phyloP scores from a whole-genome alignment of 805 yeast genomes.

The Candida pseudoglaebosa region DNA sequence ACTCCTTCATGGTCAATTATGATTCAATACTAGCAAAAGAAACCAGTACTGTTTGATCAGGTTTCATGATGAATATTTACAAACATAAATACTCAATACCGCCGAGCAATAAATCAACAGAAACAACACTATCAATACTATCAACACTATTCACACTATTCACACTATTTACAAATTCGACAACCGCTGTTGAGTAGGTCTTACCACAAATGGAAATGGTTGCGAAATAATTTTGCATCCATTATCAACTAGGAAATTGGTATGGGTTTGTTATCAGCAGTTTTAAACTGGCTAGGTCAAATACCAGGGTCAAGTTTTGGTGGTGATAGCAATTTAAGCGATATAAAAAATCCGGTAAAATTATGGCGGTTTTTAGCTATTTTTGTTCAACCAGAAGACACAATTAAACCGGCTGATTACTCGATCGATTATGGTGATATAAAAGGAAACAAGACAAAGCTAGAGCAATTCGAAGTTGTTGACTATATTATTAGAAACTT shows the following conservation, averaged over 20 bases:
- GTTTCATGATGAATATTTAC: too few relatives aligned
- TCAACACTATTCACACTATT: too few relatives aligned
- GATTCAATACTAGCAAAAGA: too few relatives aligned
- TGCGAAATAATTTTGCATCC: slow-evolving; percentile 2
- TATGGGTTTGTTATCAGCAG: slow-evolving; percentile 13
- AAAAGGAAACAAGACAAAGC: slow-evolving; percentile 2
- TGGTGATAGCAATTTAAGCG: slow-evolving; percentile 7
- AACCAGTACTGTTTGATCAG: too few relatives aligned
- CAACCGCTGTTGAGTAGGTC: not conserved
- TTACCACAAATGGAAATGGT: not conserved
- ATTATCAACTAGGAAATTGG: not conserved
- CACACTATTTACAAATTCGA: too few relatives aligned
- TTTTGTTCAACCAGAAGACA: slow-evolving; percentile 16
- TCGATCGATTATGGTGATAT: slow-evolving; percentile 4
- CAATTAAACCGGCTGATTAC: slow-evolving; percentile 3
- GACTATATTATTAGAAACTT: slow-evolving; percentile 6
- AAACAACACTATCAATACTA: too few relatives aligned
- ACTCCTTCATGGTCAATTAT: too few relatives aligned
- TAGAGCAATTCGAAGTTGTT: slow-evolving; percentile 4
- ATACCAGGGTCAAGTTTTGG: slow-evolving; percentile 17
- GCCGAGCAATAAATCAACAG: too few relatives aligned
- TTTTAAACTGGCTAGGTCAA: slow-evolving; percentile 21
- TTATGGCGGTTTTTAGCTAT: slow-evolving; percentile 11
- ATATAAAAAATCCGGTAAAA: slow-evolving; percentile 13
- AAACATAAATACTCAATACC: too few relatives aligned